A percentile compares a stretch with the other conserved stretches of the same genome.
Evolutionary conservation across 2,329 filamentous ascomycete genomes (phyloP).

Genomic region (Apiospora sp.): DNA sequence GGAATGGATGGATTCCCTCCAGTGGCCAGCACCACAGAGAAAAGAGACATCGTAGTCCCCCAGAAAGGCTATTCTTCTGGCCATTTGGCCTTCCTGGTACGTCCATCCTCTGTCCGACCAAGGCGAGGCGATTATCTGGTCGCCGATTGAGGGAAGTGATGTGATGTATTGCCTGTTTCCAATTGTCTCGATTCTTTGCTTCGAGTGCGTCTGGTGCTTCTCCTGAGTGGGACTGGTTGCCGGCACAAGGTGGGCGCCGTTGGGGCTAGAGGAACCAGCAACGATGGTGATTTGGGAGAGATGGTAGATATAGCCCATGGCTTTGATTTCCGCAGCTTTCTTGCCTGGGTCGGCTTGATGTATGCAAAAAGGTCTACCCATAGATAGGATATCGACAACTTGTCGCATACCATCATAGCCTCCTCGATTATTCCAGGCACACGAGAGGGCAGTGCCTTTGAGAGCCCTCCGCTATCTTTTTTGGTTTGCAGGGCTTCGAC

Average conservation of each 20-base stretch:
- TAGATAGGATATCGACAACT: not conserved
- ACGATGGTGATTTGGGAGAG: conserved; percentile 8
- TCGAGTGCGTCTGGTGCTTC: not conserved
- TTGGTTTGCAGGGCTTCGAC: not conserved
- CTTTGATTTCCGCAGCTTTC: not conserved
- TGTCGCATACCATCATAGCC: not conserved
- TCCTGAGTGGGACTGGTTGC: not conserved
- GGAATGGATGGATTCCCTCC: conserved; percentile 6
- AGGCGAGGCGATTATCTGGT: too few relatives aligned
- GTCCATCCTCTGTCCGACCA: too few relatives aligned
- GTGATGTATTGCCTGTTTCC: not conserved
- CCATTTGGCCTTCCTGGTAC: too few relatives aligned
- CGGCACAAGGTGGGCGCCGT: not conserved
- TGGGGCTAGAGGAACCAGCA: not conserved
- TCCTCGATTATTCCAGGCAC: conserved; percentile 10
- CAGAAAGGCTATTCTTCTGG: not conserved
- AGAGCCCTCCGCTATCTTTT: not conserved
- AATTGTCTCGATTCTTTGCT: conserved; percentile 15
- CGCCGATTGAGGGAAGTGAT: not conserved
- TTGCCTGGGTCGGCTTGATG: not conserved
- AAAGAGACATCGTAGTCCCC: not conserved
- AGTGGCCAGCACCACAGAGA: not conserved
- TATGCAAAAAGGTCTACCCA: conserved; percentile 23
- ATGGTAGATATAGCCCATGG: conserved; percentile 21
- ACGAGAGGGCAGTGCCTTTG: not conserved